Conservation (phyloP, 1,284 basidiomycete genomes). For the Microbotryomycetes sp. region DNA sequence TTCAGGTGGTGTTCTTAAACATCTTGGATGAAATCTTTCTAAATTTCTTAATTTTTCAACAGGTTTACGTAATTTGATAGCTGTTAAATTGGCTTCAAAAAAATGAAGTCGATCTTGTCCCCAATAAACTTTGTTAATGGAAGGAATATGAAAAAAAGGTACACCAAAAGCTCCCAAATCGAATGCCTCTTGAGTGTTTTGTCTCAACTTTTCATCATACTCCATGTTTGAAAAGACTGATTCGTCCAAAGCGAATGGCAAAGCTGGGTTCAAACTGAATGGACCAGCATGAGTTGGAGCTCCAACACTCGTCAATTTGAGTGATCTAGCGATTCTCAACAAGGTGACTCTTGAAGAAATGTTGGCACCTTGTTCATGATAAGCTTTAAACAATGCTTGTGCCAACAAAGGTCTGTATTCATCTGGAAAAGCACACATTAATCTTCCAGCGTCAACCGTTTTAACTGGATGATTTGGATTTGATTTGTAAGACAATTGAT, state of each 20-base stretch:
- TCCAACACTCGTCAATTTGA: conserved; percentile 1
- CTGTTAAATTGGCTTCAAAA: conserved; percentile 7
- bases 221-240: conserved; percentile 5
- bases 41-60: conserved; percentile 2
- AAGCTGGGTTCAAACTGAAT: neutral
- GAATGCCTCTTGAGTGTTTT: conserved; percentile 12
- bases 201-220: neutral
- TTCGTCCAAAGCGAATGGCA: conserved; percentile 6
- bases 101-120: conserved; percentile 11
- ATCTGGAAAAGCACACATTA: conserved; percentile 8
- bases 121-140: conserved; percentile 4
- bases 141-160: conserved; percentile 7
- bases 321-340: conserved; percentile 5
- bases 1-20: conserved; percentile 3
- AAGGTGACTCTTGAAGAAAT: conserved; percentile 3
- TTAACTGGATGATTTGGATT: conserved; percentile 8
- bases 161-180: conserved; percentile 11
- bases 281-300: conserved; percentile 6
- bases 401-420: conserved; percentile 1
- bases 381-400: conserved; percentile 6
- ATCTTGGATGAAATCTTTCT: conserved; percentile 8
- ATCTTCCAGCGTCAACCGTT: conserved; percentile 5
- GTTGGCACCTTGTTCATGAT: conserved; percentile 6
- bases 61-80: conserved; percentile 4
- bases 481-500: conserved; percentile 6